Evolutionary conservation across 2,329 filamentous ascomycete genomes (phyloP).

Genomic region (Graphilbum fragrans): DNA sequence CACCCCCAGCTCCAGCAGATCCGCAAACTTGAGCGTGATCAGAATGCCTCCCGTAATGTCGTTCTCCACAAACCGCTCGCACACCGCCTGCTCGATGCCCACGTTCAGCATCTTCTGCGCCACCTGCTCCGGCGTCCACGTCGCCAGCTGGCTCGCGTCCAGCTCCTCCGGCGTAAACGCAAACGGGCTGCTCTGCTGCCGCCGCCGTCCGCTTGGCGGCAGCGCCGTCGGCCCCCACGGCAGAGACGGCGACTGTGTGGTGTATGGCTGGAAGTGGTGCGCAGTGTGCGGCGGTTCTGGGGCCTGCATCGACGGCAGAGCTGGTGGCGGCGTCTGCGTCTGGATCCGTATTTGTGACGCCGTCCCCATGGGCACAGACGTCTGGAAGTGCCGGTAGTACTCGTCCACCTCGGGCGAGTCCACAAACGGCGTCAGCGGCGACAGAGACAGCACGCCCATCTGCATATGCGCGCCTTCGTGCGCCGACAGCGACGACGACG

Average conservation of each 20-base stretch:
- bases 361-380: neutral
- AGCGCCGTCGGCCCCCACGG: conserved; percentile 24
- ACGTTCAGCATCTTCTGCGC: conserved; percentile 78
- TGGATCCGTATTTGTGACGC: neutral
- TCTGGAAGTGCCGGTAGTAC: neutral
- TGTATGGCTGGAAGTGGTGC: neutral
- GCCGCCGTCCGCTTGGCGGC: conserved; percentile 22
- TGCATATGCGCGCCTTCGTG: conserved; percentile 23
- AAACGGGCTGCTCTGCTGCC: conserved; percentile 32
- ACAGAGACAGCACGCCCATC: conserved; percentile 50
- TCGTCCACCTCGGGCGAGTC: neutral
- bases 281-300: neutral
- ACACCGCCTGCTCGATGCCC: conserved; percentile 63
- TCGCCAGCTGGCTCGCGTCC: conserved; percentile 44
- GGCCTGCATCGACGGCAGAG: neutral
- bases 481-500: conserved; percentile 44
- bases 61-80: conserved; percentile 79
- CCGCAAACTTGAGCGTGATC: conserved; percentile 83
- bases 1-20: conserved; percentile 70
- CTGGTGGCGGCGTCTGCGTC: neutral
- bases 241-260: conserved; percentile 20
- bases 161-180: conserved; percentile 45
- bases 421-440: conserved; percentile 61
- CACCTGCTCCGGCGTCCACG: conserved; percentile 66
- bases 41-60: conserved; percentile 85